Conservation (phyloP, 2,329 filamentous ascomycete genomes). For the Aspergillus aculeatus region DNA sequence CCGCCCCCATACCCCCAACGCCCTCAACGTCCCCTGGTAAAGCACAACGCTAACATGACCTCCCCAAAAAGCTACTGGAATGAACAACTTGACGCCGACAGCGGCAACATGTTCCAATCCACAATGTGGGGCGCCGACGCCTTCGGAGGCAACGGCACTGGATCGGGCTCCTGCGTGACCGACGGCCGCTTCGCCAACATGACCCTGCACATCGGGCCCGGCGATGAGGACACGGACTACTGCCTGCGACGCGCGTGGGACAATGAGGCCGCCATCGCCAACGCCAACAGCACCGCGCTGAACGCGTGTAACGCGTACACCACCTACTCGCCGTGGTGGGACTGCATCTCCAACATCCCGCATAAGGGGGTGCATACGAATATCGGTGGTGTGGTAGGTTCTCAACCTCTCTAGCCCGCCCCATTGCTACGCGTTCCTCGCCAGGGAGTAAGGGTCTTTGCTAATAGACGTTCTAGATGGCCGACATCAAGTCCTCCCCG, state of each 20-base stretch:
- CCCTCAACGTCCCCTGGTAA: too few relatives aligned
- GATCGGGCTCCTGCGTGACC: constrained; percentile 4
- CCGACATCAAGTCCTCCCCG: constrained; percentile 11
- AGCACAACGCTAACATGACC: too few relatives aligned
- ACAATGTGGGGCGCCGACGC: constrained; percentile 9
- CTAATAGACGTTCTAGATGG: not conserved
- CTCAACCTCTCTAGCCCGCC: too few relatives aligned
- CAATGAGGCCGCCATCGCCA: not conserved
- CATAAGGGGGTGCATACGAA: constrained; percentile 13
- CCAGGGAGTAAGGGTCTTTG: too few relatives aligned
- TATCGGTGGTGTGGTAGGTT: constrained; percentile 12
- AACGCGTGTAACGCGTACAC: constrained; percentile 5
- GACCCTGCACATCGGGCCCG: constrained; percentile 11
- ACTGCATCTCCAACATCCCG: constrained; percentile 11
- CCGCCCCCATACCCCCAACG: not conserved
- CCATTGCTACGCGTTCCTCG: too few relatives aligned
- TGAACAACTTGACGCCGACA: constrained; percentile 10
- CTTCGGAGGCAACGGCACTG: constrained; percentile 10
- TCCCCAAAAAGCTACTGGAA: constrained; percentile 2
- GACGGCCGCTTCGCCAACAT: constrained; percentile 11
- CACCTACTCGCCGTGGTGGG: constrained; percentile 11
- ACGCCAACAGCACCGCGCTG: constrained; percentile 3
- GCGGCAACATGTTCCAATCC: constrained; percentile 10
- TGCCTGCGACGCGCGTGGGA: constrained; percentile 11
- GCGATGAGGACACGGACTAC: constrained; percentile 9